A percentile compares a stretch with the other conserved stretches of the same genome.
Evolutionary conservation across 202 grass and related monocot species (phyloP).

Genomic region (Schoenoplectus triqueter): DNA sequence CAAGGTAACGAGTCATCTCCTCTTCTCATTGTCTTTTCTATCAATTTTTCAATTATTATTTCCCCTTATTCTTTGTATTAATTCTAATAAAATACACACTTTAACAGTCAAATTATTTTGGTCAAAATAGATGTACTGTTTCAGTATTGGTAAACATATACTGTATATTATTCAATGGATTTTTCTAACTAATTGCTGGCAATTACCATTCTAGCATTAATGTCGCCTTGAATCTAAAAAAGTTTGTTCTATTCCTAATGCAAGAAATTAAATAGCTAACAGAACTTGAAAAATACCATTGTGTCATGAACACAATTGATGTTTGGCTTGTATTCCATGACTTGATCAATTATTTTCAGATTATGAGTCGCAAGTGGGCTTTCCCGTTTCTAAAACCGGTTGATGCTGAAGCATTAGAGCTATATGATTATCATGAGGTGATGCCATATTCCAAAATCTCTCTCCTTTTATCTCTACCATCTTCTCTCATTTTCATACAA

Average conservation of each 20-base stretch:
- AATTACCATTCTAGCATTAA: background rate
- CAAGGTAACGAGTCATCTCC: conserved; percentile 42
- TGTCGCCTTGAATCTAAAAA: background rate
- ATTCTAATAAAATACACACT: background rate
- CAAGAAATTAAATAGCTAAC: background rate
- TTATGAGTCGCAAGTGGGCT: conserved; percentile 57
- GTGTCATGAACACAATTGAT: background rate
- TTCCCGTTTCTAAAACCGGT: conserved; percentile 73
- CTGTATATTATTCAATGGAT: background rate
- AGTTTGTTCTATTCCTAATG: background rate
- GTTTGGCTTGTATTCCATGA: background rate
- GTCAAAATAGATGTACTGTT: background rate
- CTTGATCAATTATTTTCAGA: conserved; percentile 41
- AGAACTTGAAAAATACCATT: background rate
- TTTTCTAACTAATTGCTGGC: conserved; percentile 2
- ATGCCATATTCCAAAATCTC: background rate
- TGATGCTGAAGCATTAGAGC: conserved; percentile 57
- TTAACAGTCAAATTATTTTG: background rate
- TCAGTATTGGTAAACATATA: background rate
- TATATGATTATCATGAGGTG: conserved; percentile 86
- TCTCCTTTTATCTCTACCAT: background rate
- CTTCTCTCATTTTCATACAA: conserved; percentile 27
- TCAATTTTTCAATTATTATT: background rate
- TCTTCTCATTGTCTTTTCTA: conserved; percentile 33
- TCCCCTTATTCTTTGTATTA: background rate